Evolutionary conservation across 306 rosid species (phyloP).

Genomic region (Senna siamea): DNA sequence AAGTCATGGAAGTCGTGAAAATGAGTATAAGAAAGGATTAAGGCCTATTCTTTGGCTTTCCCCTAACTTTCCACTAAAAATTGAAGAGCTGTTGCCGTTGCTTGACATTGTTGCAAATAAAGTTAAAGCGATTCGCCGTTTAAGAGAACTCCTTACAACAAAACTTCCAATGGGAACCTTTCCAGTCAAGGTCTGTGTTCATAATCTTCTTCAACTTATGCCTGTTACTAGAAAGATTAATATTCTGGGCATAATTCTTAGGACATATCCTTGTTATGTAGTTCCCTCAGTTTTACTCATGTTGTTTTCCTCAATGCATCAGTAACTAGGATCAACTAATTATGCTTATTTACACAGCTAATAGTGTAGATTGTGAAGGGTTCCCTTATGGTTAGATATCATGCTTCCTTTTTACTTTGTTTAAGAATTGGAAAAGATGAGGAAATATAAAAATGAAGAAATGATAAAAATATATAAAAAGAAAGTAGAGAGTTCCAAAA

Average conservation of each 20-base stretch:
- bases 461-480: not conserved
- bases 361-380: constrained; percentile 4
- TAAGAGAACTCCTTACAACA: constrained; percentile 96
- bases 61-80: constrained; percentile 82
- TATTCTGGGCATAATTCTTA: not conserved
- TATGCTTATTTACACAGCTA: constrained; percentile 21
- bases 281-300: constrained; percentile 2
- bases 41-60: constrained; percentile 99
- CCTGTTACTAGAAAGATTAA: constrained; percentile 25
- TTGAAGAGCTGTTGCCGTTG: constrained; percentile 88
- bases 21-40: constrained; percentile 92
- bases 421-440: not conserved
- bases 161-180: constrained; percentile 97
- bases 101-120: constrained; percentile 96
- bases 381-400: not conserved
- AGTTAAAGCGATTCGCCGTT: constrained; percentile 96
- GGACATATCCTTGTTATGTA: not conserved
- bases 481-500: not conserved
- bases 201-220: constrained; percentile 29
- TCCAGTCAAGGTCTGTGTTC: constrained; percentile 88
- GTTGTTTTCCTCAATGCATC: constrained; percentile 30
- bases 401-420: not conserved
- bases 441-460: not conserved
- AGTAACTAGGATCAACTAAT: not conserved
- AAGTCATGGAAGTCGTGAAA: constrained; percentile 74